phyloP scores from a whole-genome alignment of 306 rosid genomes.

The Sechiopsis laciniata region DNA sequence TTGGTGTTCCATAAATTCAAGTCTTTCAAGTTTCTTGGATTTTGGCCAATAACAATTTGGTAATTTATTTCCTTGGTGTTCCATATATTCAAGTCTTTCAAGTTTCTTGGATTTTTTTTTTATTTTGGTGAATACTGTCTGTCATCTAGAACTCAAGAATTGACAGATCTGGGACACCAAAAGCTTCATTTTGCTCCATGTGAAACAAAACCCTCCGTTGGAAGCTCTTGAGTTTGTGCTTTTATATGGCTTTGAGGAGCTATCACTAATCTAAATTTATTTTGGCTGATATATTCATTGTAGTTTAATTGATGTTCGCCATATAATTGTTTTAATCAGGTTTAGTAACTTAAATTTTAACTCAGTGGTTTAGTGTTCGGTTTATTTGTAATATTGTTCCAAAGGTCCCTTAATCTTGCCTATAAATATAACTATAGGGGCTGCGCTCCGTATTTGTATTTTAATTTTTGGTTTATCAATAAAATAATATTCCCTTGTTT shows the following conservation, averaged over 20 bases:
- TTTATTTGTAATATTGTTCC: not conserved
- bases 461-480: not conserved
- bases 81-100: too few species aligned
- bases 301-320: not conserved
- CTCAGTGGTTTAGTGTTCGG: not conserved
- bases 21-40: not conserved
- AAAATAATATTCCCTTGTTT: not conserved
- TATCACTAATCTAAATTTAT: not conserved
- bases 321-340: not conserved
- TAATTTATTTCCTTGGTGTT: too few species aligned
- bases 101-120: not conserved
- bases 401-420: not conserved
- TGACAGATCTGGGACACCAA: not conserved
- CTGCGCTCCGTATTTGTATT: not conserved
- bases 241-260: not conserved
- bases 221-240: not conserved
- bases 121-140: not conserved
- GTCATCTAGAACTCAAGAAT: not conserved
- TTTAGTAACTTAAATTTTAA: not conserved
- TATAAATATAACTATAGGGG: too few species aligned
- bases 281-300: not conserved
- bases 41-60: too few species aligned
- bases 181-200: not conserved
- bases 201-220: slow-evolving; percentile 3
- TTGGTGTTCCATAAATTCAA: not conserved